A percentile compares a stretch with the other conserved stretches of the same genome.
Conservation (phyloP, 2,329 filamentous ascomycete species). For the Fusarium sp. region DNA sequence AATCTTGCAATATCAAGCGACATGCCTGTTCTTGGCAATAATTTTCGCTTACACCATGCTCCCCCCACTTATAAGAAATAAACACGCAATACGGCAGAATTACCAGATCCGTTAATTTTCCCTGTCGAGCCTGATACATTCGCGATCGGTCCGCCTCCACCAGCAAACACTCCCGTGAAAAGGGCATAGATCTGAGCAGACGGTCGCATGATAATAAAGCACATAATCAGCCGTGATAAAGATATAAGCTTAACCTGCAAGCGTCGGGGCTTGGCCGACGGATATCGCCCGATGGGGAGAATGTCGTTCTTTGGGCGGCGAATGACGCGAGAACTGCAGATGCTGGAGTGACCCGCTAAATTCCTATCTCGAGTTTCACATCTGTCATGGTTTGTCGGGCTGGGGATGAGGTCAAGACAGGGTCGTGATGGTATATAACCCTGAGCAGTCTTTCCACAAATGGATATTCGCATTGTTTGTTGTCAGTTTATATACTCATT, state of each 20-base stretch:
- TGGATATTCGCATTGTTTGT: too few species aligned
- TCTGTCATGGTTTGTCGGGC: neutral
- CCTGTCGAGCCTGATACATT: neutral
- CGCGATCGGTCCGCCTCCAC: neutral
- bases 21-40: neutral
- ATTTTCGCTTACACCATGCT: neutral
- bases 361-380: conserved; percentile 20
- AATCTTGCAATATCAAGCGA: neutral
- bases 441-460: neutral
- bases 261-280: conserved; percentile 31
- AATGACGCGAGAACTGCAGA: conserved; percentile 38
- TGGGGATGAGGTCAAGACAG: conserved; percentile 7
- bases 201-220: neutral
- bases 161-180: neutral
- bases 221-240: neutral
- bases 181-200: neutral
- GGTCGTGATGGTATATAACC: conserved; percentile 27
- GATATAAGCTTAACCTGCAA: conserved; percentile 26
- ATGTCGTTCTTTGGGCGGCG: conserved; percentile 37
- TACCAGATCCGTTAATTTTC: neutral
- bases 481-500: too few species aligned
- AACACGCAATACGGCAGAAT: neutral
- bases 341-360: conserved; percentile 25
- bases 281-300: conserved; percentile 23
- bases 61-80: neutral